Evolutionary conservation across 768 basidiomycete genomes (phyloP).

Genomic region (Podaxis sp.): DNA sequence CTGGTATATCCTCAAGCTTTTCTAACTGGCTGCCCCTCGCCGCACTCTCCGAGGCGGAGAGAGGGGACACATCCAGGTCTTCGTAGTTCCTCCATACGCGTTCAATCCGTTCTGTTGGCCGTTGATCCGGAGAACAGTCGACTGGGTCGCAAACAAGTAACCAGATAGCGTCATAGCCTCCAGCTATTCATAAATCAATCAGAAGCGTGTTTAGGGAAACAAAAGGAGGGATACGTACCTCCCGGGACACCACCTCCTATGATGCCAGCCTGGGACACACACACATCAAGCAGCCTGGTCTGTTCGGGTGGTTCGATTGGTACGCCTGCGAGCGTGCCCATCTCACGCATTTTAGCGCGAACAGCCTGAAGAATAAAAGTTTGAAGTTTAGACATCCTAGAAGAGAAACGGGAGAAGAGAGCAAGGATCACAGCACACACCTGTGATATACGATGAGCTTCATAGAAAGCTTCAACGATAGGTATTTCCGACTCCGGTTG

Average conservation of each 20-base stretch:
- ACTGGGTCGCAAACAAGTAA: conserved; percentile 71
- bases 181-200: conserved; percentile 48
- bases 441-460: conserved; percentile 55
- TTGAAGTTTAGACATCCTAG: not conserved
- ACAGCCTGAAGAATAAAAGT: conserved; percentile 46
- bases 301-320: conserved; percentile 91
- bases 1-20: conserved; percentile 47
- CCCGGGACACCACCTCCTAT: conserved; percentile 96
- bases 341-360: conserved; percentile 74
- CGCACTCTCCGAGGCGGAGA: conserved; percentile 66
- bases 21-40: conserved; percentile 66
- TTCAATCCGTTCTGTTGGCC: conserved; percentile 59
- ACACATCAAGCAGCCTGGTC: conserved; percentile 75
- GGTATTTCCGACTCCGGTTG: conserved; percentile 37
- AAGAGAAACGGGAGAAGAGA: not conserved
- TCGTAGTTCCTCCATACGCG: conserved; percentile 62
- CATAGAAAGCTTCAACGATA: conserved; percentile 52
- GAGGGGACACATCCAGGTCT: conserved; percentile 63
- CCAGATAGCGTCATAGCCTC: conserved; percentile 97
- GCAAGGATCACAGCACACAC: conserved; percentile 28
- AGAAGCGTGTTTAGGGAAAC: not conserved
- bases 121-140: conserved; percentile 37
- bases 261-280: conserved; percentile 74
- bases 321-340: conserved; percentile 74
- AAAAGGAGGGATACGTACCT: conserved; percentile 47